Base-by-base conservation (phyloP, 225 moss, liverwort and hornwort species). In the Lunularia cruciata region DNA sequence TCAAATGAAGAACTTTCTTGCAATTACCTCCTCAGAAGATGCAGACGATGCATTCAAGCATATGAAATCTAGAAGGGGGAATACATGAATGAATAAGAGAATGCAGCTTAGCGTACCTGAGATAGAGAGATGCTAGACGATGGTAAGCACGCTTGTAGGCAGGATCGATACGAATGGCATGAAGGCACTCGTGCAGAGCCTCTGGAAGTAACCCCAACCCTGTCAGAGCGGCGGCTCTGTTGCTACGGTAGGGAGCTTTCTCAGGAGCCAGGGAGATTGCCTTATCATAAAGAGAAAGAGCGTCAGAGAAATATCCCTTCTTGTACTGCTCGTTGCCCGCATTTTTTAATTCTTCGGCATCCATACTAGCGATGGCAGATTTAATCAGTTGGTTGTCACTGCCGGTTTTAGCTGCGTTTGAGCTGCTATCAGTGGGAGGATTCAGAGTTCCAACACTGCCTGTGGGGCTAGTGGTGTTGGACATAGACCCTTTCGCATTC, bases 321-420 rank as follows among this genome's bases (percentile, higher is more conserved):
- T 90, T 95, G 76, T 90, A 95, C 56, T 85, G 88, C 31, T 95
- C 95, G 47, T 95, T 95, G 8, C 90, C 95, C 3, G 80, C 85
- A 5, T 86, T 83, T 67, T 95, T 95, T 23, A 95, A 83, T 0
- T 88, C 86, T 53, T 95, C 95, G 0, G 95, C 84, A 61, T 95
- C 92, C 26, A 77, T 84, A 38, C 84, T 83, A 0, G 88, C 74
- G 2, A 88, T 75, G 64, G 84, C 88, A 37, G 75, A 76, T 62
- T 81, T 90, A 20, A 87, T 68, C 15, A 82, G 70, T 30, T 83
- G 67, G 13, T 78, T 79, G 32, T 94, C 93, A n/a, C n/a, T n/a
- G 19, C 34, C 58, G 32, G 27, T 30, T n/a, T n/a, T n/a, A 16
- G 81, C 83, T 8, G 70, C 89, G 3, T 67, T 70, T 51, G 16